phyloP scores from a whole-genome alignment of 371 early-diverging fungal genomes.

The Dichotomocladium elegans region DNA sequence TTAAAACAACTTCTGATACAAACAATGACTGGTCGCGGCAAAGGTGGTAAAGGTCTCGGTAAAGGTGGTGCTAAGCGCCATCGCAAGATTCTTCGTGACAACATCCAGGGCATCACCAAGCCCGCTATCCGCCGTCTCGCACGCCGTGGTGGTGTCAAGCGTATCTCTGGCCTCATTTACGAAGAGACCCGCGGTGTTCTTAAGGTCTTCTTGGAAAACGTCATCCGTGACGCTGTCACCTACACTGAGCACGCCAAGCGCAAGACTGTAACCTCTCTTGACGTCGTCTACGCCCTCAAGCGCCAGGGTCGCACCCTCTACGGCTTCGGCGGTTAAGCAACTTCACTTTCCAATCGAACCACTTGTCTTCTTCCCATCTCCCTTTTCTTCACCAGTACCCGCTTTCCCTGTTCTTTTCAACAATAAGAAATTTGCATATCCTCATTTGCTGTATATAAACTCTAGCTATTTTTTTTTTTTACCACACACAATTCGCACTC shows the following conservation, averaged over 20 bases:
- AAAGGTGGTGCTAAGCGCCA: constrained; percentile 98
- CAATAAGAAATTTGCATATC: not conserved
- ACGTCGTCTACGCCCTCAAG: constrained; percentile 96
- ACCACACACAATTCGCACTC: not conserved
- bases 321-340: constrained; percentile 30
- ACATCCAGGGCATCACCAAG: constrained; percentile 99
- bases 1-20: not conserved
- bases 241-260: constrained; percentile 99
- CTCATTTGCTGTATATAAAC: not conserved
- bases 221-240: constrained; percentile 97
- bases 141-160: constrained; percentile 99
- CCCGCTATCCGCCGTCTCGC: constrained; percentile 99
- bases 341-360: not conserved
- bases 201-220: constrained; percentile 97
- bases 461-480: not conserved
- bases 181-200: constrained; percentile 98
- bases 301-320: constrained; percentile 94
- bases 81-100: constrained; percentile 98
- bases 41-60: constrained; percentile 97
- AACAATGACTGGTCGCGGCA: constrained; percentile 89
- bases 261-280: constrained; percentile 94
- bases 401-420: not conserved
- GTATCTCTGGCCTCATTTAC: constrained; percentile 97
- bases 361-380: too few species aligned
- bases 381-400: not conserved